phyloP scores from a whole-genome alignment of 163 green algal species.

The Prototheca cutis region DNA sequence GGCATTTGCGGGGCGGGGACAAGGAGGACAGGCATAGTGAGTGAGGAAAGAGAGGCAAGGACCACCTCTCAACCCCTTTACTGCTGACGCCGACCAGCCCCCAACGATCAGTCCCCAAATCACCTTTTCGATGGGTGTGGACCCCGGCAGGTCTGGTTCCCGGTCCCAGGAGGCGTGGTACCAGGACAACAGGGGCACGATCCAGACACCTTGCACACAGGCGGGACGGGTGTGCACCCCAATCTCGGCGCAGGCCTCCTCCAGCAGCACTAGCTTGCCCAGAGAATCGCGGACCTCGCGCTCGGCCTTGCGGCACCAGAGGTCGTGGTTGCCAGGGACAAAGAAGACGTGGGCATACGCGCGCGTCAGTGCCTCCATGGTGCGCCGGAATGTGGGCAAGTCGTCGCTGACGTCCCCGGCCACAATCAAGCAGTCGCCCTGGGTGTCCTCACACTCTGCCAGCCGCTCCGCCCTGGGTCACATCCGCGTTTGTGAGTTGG shows the following conservation, averaged over 20 bases:
- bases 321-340: conserved; percentile 46
- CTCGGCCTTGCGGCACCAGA: conserved; percentile 46
- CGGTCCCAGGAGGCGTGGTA: conserved; percentile 37
- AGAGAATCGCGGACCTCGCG: conserved; percentile 31
- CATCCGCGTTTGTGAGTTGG: too few species aligned
- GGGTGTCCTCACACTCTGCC: not conserved
- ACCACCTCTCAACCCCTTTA: too few species aligned
- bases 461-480: conserved; percentile 12
- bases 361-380: conserved; percentile 25
- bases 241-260: conserved; percentile 41
- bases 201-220: conserved; percentile 38
- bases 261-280: conserved; percentile 48
- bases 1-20: too few species aligned
- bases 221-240: conserved; percentile 40
- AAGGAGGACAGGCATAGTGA: too few species aligned
- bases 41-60: too few species aligned
- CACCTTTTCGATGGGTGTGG: conserved; percentile 31
- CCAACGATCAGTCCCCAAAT: too few species aligned
- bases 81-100: too few species aligned
- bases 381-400: conserved; percentile 27
- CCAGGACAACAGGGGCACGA: conserved; percentile 53
- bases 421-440: conserved; percentile 28
- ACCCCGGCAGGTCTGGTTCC: conserved; percentile 40
- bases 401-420: conserved; percentile 58
- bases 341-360: conserved; percentile 60